A percentile compares a stretch with the other conserved stretches of the same genome.
Conservation (phyloP, 768 basidiomycete genomes). For the Trametes cingulata region DNA sequence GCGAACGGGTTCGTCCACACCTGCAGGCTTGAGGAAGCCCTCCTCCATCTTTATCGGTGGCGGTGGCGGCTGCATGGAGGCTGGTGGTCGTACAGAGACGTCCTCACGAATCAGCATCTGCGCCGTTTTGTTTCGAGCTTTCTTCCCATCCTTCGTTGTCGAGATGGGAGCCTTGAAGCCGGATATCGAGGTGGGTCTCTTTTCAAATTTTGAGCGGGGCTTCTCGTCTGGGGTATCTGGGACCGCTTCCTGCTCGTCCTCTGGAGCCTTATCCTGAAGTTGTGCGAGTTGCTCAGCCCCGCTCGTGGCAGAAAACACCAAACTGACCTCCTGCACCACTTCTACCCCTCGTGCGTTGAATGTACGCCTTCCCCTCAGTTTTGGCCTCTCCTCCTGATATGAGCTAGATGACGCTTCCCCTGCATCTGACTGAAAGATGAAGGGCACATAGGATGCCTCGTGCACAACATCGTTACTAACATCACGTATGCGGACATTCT, state of each 20-base stretch:
- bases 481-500: background rate
- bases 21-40: conserved; percentile 56
- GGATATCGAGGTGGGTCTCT: conserved; percentile 27
- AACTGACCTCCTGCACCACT: conserved; percentile 34
- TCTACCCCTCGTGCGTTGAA: conserved; percentile 55
- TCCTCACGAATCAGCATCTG: conserved; percentile 30
- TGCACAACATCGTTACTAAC: conserved; percentile 37
- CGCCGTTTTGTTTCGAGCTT: conserved; percentile 22
- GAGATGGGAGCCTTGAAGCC: conserved; percentile 27
- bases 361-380: conserved; percentile 50
- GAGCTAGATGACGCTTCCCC: conserved; percentile 22
- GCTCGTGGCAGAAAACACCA: background rate
- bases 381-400: conserved; percentile 6
- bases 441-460: conserved; percentile 67
- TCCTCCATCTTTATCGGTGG: background rate
- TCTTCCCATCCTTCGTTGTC: conserved; percentile 18
- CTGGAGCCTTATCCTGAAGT: background rate
- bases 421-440: conserved; percentile 50
- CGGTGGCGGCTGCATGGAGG: background rate
- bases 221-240: conserved; percentile 7
- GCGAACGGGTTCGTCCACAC: conserved; percentile 47
- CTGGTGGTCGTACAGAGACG: conserved; percentile 11
- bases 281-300: background rate
- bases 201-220: conserved; percentile 1
- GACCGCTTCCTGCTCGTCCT: background rate